Evolutionary conservation across 169 alveolate species (phyloP).

Genomic region (Eimeria brunetti): DNA sequence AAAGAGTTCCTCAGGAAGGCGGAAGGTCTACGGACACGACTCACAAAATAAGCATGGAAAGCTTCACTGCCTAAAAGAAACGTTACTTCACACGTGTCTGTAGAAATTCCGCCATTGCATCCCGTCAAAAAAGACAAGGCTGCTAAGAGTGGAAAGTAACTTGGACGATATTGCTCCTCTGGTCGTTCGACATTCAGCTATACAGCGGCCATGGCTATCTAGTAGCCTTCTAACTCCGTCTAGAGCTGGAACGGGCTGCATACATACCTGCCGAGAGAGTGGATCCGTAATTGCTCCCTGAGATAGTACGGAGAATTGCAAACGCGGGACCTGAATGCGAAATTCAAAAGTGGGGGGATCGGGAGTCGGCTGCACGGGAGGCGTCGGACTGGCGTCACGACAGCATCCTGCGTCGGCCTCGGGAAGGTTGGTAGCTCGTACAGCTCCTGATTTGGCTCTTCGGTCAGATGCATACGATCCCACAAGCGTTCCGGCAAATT

Average conservation of each 20-base stretch:
- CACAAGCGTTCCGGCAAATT: neutral
- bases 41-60: neutral
- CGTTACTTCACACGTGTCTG: neutral
- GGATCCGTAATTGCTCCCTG: conserved; percentile 45
- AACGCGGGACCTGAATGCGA: conserved; percentile 35
- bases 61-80: neutral
- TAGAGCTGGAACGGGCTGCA: neutral
- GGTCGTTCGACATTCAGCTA: neutral
- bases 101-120: neutral
- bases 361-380: conserved; percentile 37
- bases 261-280: conserved; percentile 47
- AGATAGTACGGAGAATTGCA: conserved; percentile 49
- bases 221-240: neutral
- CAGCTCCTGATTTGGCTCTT: neutral
- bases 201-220: neutral
- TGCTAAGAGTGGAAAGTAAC: neutral
- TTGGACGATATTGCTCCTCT: neutral
- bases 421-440: neutral
- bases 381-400: neutral
- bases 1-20: conserved; percentile 65
- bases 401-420: neutral
- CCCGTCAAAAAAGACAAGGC: neutral
- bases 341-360: conserved; percentile 44
- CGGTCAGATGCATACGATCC: conserved; percentile 56
- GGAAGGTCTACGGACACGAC: conserved; percentile 14